These are phyloP conservation scores for Rostrohypoxylon terebratum DNA, from an alignment of 495 filamentous ascomycete genomes.

Conservation along the genomic window DNA sequence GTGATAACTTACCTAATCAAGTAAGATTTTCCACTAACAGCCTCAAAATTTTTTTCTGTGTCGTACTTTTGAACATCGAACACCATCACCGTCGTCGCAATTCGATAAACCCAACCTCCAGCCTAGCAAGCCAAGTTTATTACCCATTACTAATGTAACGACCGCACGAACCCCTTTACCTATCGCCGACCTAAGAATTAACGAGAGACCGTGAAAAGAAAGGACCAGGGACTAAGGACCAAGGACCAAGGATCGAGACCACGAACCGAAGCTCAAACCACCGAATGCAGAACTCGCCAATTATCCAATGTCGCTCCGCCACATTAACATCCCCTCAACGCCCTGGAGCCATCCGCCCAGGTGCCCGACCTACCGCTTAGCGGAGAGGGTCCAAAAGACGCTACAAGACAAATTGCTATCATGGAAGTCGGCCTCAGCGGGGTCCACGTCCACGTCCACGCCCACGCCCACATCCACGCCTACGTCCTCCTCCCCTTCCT, in stretches of 20 bases:
- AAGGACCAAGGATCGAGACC: not conserved
- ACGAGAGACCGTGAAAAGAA: not conserved
- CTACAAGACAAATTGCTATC: constrained; percentile 59
- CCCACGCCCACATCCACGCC: constrained; percentile 24
- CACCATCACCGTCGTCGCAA: not conserved
- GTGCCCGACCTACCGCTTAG: constrained; percentile 55
- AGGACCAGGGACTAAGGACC: not conserved
- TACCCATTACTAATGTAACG: not conserved
- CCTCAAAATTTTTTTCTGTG: constrained; percentile 3
- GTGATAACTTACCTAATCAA: constrained; percentile 17
- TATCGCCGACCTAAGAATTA: not conserved
- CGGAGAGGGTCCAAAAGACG: constrained; percentile 54
- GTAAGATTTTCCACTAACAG: constrained; percentile 24
- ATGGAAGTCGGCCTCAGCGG: constrained; percentile 54
- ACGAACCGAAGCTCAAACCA: not conserved
- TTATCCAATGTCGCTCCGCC: constrained; percentile 62
- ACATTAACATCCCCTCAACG: constrained; percentile 73
- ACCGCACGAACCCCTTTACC: not conserved
- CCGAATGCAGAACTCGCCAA: not conserved
- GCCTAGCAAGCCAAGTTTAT: not conserved
- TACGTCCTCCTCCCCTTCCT: constrained; percentile 58
- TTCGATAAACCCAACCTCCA: not conserved
- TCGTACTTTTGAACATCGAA: not conserved
- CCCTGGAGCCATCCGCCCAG: constrained; percentile 56
- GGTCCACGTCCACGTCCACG: constrained; percentile 2